Evolutionary conservation across 495 filamentous ascomycete genomes (phyloP).

Genomic region (Tuber microsphaerosporum): DNA sequence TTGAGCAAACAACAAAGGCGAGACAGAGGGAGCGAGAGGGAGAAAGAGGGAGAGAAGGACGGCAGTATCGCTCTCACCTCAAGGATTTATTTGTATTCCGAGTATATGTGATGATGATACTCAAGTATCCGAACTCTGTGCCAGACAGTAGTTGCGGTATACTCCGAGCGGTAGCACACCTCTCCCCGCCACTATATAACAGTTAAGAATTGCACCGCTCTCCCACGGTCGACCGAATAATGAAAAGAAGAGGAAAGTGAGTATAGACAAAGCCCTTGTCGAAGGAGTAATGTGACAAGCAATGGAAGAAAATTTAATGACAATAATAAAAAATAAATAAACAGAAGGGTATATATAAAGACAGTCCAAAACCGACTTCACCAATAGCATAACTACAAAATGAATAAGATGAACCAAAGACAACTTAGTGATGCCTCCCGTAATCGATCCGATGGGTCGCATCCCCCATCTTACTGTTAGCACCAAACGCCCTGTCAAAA

Average conservation of each 20-base stretch:
- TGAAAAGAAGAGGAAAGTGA: neutral
- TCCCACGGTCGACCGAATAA: neutral
- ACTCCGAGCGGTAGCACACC: neutral
- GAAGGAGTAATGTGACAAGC: neutral
- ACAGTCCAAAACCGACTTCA: neutral
- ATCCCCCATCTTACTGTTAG: neutral
- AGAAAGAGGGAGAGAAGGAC: neutral
- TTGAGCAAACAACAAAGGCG: neutral
- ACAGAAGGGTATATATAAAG: slow-evolving; percentile 3
- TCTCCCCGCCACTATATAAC: neutral
- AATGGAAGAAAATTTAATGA: neutral
- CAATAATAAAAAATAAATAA: neutral
- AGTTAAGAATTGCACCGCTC: neutral
- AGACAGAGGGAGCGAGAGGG: too few relatives aligned
- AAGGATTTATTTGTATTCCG: neutral
- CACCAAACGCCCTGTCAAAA: neutral
- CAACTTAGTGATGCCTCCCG: neutral
- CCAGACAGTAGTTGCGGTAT: neutral
- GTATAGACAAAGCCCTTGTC: neutral
- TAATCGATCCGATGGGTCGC: neutral
- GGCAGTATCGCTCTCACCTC: neutral
- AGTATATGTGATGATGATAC: neutral
- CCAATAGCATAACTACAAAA: neutral
- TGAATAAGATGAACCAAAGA: neutral
- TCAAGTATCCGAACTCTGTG: neutral